Conservation (phyloP, 768 basidiomycete genomes). For the Chiua virens region DNA sequence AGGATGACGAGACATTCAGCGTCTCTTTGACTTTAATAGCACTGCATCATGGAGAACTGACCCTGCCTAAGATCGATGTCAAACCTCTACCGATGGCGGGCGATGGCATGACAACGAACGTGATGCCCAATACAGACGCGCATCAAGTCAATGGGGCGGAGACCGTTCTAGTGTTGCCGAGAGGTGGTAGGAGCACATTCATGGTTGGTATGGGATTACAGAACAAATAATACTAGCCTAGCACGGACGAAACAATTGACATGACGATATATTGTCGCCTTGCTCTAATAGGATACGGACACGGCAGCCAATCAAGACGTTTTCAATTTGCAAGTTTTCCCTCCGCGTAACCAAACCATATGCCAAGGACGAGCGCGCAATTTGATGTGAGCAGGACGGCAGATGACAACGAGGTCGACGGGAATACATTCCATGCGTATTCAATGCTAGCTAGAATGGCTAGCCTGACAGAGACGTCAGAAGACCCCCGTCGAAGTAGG, state of each 20-base stretch:
- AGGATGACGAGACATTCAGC: conserved; percentile 64
- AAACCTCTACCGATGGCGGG: conserved; percentile 55
- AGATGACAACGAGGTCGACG: conserved; percentile 73
- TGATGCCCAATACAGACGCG: conserved; percentile 69
- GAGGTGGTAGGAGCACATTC: conserved; percentile 80
- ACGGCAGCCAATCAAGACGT: background rate
- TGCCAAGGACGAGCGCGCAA: conserved; percentile 49
- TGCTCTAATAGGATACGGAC: background rate
- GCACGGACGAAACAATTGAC: background rate
- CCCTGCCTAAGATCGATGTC: conserved; percentile 72
- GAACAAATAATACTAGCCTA: conserved; percentile 9
- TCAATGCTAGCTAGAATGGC: conserved; percentile 63
- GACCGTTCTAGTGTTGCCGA: conserved; percentile 75
- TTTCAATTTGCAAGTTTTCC: conserved; percentile 24
- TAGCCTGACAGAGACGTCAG: conserved; percentile 44
- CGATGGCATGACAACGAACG: conserved; percentile 56
- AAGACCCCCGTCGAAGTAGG: background rate
- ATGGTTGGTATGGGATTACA: conserved; percentile 67
- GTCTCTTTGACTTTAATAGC: conserved; percentile 80
- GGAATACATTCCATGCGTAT: conserved; percentile 87
- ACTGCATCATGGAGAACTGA: conserved; percentile 77
- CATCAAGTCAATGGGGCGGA: conserved; percentile 86
- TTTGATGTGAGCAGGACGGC: conserved; percentile 53
- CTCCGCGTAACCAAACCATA: conserved; percentile 52
- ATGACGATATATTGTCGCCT: background rate